phyloP scores from a whole-genome alignment of 768 basidiomycete species.

The Coprinellus aureogranulatus region DNA sequence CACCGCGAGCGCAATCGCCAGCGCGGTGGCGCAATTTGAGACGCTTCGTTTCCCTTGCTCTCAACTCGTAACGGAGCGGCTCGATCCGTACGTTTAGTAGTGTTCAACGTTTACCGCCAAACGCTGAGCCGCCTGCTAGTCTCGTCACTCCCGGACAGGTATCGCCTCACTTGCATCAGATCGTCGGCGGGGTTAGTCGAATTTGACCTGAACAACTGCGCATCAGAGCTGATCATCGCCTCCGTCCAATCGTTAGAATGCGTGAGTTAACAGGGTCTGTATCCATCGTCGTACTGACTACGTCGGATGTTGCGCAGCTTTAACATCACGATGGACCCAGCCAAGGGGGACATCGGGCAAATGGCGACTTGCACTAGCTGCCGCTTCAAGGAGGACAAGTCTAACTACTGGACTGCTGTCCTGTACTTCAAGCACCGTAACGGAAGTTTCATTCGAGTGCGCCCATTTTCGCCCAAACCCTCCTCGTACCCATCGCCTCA shows the following conservation, averaged over 20 bases:
- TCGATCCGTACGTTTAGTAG: conserved; percentile 4
- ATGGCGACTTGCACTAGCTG: conserved; percentile 9
- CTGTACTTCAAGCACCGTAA: conserved; percentile 7
- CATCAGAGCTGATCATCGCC: background rate
- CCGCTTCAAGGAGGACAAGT: conserved; percentile 8
- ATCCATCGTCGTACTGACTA: background rate
- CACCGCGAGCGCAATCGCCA: background rate
- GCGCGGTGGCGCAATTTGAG: background rate
- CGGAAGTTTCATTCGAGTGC: conserved; percentile 4
- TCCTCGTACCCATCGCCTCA: no score
- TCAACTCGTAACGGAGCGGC: conserved; percentile 9
- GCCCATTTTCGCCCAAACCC: background rate
- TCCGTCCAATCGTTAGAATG: background rate
- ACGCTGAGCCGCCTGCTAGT: background rate
- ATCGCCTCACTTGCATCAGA: conserved; percentile 9
- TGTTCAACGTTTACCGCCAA: background rate
- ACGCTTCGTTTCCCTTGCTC: conserved; percentile 9
- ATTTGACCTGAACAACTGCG: background rate
- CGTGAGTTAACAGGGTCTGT: background rate
- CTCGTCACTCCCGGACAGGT: conserved; percentile 8
- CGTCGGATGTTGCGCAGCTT: background rate
- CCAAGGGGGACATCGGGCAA: background rate
- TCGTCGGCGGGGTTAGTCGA: conserved; percentile 8
- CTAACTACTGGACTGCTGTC: conserved; percentile 11
- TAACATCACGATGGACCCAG: conserved; percentile 8